A percentile compares a stretch with the other conserved stretches of the same genome.
phyloP scores from a whole-genome alignment of 1,139 yeast genomes.

The Taphrina populina region DNA sequence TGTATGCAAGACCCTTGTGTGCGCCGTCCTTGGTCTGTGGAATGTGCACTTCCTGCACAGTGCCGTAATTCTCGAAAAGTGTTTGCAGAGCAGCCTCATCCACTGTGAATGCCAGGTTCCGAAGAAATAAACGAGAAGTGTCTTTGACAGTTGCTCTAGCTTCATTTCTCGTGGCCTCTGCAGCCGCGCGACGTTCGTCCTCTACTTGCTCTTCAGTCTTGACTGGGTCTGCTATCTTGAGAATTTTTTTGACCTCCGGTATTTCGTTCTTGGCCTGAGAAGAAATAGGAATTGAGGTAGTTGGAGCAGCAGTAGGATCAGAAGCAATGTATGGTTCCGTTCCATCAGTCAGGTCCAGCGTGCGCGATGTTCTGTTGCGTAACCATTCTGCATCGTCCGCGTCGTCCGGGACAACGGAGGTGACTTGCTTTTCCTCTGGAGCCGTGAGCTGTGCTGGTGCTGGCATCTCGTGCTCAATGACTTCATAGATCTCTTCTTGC shows the following conservation, averaged over 20 bases:
- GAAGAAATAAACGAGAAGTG: slow-evolving; percentile 81
- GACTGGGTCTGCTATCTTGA: no score
- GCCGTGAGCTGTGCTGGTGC: not conserved
- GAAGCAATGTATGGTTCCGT: slow-evolving; percentile 37
- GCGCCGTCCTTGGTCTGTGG: slow-evolving; percentile 88
- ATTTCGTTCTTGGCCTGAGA: not conserved
- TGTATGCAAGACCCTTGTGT: slow-evolving; percentile 90
- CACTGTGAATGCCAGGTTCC: slow-evolving; percentile 80
- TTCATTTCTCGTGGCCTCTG: slow-evolving; percentile 32
- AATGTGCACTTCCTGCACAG: slow-evolving; percentile 59
- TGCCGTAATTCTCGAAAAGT: slow-evolving; percentile 55
- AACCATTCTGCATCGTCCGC: slow-evolving; percentile 36
- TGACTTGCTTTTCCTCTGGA: not conserved
- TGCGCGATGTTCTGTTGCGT: slow-evolving; percentile 26
- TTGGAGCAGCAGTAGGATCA: not conserved
- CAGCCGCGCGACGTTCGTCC: slow-evolving; percentile 40
- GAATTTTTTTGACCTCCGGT: not conserved
- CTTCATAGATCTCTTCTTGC: slow-evolving; percentile 39
- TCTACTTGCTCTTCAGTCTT: slow-evolving; percentile 36
- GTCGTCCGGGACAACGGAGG: slow-evolving; percentile 4
- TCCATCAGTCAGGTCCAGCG: slow-evolving; percentile 39
- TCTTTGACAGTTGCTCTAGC: slow-evolving; percentile 55
- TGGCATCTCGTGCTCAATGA: slow-evolving; percentile 35
- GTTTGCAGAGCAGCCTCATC: slow-evolving; percentile 73
- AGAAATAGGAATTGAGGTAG: not conserved